A percentile compares a stretch with the other conserved stretches of the same genome.
Conservation (phyloP, 2,329 filamentous ascomycete genomes). For the Ascochyta fabae region DNA sequence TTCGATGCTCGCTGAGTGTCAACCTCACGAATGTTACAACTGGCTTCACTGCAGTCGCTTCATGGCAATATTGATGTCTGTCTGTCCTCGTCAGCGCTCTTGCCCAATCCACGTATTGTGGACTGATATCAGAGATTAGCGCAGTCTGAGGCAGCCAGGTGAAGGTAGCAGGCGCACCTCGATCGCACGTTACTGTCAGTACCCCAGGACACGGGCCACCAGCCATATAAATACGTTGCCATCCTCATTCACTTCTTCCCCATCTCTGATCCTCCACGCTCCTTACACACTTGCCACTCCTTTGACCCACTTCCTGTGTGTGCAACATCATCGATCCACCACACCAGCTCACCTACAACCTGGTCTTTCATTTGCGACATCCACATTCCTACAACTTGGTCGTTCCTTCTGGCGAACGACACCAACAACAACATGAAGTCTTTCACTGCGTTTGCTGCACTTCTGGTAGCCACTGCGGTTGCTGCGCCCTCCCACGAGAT, state of each 20-base stretch:
- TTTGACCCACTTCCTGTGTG: slow-evolving; percentile 6
- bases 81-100: not conserved
- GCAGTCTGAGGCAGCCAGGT: not conserved
- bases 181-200: slow-evolving; percentile 1
- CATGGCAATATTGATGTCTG: not conserved
- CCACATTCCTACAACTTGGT: slow-evolving; percentile 12
- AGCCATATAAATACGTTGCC: slow-evolving; percentile 12
- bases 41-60: not conserved
- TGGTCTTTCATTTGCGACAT: slow-evolving; percentile 21
- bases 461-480: slow-evolving; percentile 29
- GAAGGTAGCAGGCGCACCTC: slow-evolving; percentile 16
- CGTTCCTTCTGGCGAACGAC: slow-evolving; percentile 13
- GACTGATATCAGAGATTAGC: not conserved
- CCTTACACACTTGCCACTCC: slow-evolving; percentile 4
- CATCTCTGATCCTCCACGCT: slow-evolving; percentile 18
- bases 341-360: slow-evolving; percentile 14
- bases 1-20: not conserved
- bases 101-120: not conserved
- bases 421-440: slow-evolving; percentile 36
- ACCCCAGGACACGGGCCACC: not conserved
- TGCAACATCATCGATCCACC: not conserved
- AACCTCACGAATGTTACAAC: not conserved
- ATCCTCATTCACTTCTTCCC: not conserved
- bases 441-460: slow-evolving; percentile 24
- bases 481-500: slow-evolving; percentile 31